Evolutionary conservation across 441 rosid species (phyloP), one percentile per base, ranked within the genome.

Genomic region (Geranium incanum): DNA sequence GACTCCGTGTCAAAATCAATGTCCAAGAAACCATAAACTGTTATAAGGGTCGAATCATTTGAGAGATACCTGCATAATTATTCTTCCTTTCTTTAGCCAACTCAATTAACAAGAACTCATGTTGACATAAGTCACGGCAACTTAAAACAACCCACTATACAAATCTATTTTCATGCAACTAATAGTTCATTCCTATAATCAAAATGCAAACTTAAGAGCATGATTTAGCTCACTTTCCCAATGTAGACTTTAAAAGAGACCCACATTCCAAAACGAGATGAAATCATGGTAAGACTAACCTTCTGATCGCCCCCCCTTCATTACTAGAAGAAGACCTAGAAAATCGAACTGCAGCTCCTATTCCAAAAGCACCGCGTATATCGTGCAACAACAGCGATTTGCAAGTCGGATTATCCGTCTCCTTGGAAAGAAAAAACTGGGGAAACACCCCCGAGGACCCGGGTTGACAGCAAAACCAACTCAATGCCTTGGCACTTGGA

Each of bases 381-480:
- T 79, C 79, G 69, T 88, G 87, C 52, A 86, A 76, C 81, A 71
- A 78, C 37, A 94, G 81, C 43, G 89, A 82, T 73, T 88, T 85
- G 75, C 62, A 79, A 0, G 88, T 79, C 52, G 88, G 86, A 15
- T 78, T 67, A 45, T 76, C 76, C 18, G 70, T 76, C 64, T 87
- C 97, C 81, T 88, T 87, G 0, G 94, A 89, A 75, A 90, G 86
- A 73, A 89, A 95, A 85, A 95, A 90, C 52, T 82, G 78, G 74
- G 97, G 99, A 76, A 81, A 95, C 39, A 86, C 88, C 62, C 71
- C 78, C 0, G 86, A 78, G 0, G 85, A 74, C 69, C 72, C 80
- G 1, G 93, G 92, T 59, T 86, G 97, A 78, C 85, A 75, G 78
- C 95, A 89, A 79, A 92, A 92, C 96, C 95, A 90, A 68, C 76